These are phyloP conservation scores for Colletotrichum nymphaeae DNA, from an alignment of 2,329 filamentous ascomycete species.

Conservation along the genomic window DNA sequence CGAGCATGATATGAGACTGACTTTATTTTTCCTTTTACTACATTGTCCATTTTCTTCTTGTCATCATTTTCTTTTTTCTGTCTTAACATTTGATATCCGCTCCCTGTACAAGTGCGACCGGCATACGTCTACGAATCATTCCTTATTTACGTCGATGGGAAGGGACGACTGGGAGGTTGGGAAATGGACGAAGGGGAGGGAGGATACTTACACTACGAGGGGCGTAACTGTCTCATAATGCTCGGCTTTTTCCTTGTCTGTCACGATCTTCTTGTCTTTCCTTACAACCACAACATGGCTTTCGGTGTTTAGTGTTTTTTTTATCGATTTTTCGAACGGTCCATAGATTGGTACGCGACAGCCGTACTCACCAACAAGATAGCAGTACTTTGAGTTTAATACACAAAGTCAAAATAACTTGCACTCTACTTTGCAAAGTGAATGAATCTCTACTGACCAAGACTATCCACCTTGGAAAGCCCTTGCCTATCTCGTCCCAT, in stretches of 20 bases:
- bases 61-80: slow-evolving; percentile 25
- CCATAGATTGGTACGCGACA: slow-evolving; percentile 33
- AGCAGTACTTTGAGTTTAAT: slow-evolving; percentile 32
- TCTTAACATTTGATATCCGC: slow-evolving; percentile 36
- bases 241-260: slow-evolving; percentile 19
- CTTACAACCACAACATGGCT: slow-evolving; percentile 28
- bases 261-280: slow-evolving; percentile 21
- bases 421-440: neutral
- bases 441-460: no score
- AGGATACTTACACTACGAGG: slow-evolving; percentile 12
- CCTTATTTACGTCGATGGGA: slow-evolving; percentile 17
- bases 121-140: slow-evolving; percentile 29
- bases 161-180: neutral
- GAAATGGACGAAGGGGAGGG: neutral
- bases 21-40: slow-evolving; percentile 11
- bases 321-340: slow-evolving; percentile 12
- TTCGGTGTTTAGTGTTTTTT: slow-evolving; percentile 26
- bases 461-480: neutral
- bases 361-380: slow-evolving; percentile 24
- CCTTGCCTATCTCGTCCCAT: neutral
- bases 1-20: slow-evolving; percentile 30
- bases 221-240: slow-evolving; percentile 29
- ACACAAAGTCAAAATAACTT: slow-evolving; percentile 24
- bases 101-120: slow-evolving; percentile 31
- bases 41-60: slow-evolving; percentile 25